Conservation (phyloP, 2,329 filamentous ascomycete species). For the Phialocephala sp. region DNA sequence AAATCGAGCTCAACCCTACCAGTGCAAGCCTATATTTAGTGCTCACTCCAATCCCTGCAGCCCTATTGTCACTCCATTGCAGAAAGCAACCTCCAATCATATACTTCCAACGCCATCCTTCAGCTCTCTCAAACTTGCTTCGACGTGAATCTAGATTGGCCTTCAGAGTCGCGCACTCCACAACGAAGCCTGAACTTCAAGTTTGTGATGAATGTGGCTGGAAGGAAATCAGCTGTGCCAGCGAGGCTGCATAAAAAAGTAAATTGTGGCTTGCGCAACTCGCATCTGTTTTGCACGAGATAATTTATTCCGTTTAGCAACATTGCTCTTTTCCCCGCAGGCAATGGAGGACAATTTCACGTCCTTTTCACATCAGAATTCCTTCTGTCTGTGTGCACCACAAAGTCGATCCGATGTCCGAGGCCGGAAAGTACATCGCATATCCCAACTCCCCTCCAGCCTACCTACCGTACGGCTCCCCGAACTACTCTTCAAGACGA, state of each 20-base stretch:
- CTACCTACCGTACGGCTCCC: background rate
- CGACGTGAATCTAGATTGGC: background rate
- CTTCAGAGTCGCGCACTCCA: background rate
- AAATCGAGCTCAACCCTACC: background rate
- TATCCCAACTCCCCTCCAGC: background rate
- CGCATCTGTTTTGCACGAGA: background rate
- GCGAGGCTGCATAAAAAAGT: background rate
- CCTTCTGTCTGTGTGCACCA: background rate
- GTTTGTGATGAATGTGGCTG: background rate
- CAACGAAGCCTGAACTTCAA: too few species aligned
- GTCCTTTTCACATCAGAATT: background rate
- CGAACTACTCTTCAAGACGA: background rate
- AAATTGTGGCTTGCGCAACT: conserved; percentile 7
- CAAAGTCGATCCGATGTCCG: background rate
- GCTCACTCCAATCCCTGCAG: background rate
- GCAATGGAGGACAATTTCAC: background rate
- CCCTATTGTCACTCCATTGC: background rate
- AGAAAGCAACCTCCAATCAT: background rate
- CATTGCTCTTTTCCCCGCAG: background rate
- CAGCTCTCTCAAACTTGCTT: background rate
- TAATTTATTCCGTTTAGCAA: background rate
- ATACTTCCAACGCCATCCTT: background rate
- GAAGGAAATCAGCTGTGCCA: background rate
- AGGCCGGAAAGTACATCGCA: background rate
- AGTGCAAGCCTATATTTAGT: background rate